Conservation (phyloP, 257 asterid genomes). For the Gentiana macrophylla region DNA sequence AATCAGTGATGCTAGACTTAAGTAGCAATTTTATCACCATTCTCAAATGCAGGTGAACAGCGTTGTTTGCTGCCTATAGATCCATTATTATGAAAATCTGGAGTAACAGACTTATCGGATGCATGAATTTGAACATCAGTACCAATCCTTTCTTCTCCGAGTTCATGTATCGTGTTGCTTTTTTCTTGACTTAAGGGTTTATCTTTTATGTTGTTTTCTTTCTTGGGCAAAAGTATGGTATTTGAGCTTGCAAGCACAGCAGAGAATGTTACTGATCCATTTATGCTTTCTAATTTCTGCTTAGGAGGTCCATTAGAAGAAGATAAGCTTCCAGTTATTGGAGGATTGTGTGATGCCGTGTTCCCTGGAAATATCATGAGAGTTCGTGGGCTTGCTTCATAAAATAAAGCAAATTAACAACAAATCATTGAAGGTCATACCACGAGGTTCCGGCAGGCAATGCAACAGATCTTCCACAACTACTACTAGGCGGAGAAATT, state of each 20-base stretch:
- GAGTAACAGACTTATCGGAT: conserved; percentile 19
- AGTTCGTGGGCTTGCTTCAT: conserved; percentile 11
- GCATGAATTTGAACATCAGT: conserved; percentile 24
- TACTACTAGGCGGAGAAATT: conserved; percentile 68
- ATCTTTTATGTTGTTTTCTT: conserved; percentile 29
- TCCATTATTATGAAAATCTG: conserved; percentile 18
- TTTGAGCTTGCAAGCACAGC: conserved; percentile 37
- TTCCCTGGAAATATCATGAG: conserved; percentile 53
- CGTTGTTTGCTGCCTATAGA: conserved; percentile 27
- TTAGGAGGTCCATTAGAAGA: conserved; percentile 31
- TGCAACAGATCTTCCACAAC: conserved; percentile 80
- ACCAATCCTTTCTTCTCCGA: conserved; percentile 19
- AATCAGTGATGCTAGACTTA: conserved; percentile 19
- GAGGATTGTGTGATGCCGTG: conserved; percentile 53
- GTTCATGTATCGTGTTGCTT: conserved; percentile 17
- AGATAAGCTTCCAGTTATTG: conserved; percentile 29
- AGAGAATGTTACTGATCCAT: conserved; percentile 35
- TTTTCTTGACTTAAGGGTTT: conserved; percentile 24
- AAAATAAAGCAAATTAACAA: conserved; percentile 7
- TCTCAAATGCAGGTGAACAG: conserved; percentile 22
- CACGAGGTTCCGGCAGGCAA: conserved; percentile 95
- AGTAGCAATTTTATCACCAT: conserved; percentile 12
- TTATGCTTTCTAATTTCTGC: conserved; percentile 27
- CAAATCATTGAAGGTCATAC: conserved; percentile 25
- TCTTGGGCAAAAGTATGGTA: conserved; percentile 34